Percentiles rank a stretch among this genome's conserved stretches.
phyloP scores from a whole-genome alignment of 2,329 filamentous ascomycete genomes.

The Colletotrichum nymphaeae region DNA sequence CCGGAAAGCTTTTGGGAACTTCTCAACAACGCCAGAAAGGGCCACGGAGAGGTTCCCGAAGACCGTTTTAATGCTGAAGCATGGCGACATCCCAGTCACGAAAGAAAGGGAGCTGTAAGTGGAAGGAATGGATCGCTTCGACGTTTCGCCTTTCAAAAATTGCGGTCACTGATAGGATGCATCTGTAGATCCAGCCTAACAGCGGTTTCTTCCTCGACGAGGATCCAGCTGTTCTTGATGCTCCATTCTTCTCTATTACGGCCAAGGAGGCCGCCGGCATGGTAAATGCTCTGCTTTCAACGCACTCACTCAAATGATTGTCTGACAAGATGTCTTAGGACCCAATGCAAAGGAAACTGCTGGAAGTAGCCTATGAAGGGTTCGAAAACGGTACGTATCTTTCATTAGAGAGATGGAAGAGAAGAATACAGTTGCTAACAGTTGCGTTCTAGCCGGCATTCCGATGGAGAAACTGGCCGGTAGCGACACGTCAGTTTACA shows the following conservation, averaged over 20 bases:
- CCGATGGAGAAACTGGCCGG: constrained; percentile 38
- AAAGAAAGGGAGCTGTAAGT: not conserved
- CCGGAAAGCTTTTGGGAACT: not conserved
- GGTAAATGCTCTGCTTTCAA: not conserved
- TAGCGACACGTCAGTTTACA: constrained; percentile 44
- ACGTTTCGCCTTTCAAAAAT: not conserved
- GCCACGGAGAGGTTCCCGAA: not conserved
- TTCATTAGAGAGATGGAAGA: not conserved
- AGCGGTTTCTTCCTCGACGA: not conserved
- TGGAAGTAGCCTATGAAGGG: constrained; percentile 17
- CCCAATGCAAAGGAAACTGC: constrained; percentile 2
- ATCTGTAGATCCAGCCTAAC: not conserved
- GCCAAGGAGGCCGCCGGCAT: constrained; percentile 9
- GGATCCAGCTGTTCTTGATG: not conserved
- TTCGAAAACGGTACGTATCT: constrained; percentile 12
- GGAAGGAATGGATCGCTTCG: not conserved
- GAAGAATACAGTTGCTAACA: not conserved
- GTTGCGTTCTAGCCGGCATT: constrained; percentile 30
- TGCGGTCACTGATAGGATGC: not conserved
- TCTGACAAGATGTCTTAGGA: not conserved
- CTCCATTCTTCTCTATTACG: constrained; percentile 11
- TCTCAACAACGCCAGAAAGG: not conserved
- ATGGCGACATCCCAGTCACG: constrained; percentile 9
- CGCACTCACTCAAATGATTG: too few relatives aligned
- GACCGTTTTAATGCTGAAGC: constrained; percentile 6